Conservation (phyloP, 352 stramenopile species). For the Globisporangium echinulatum region DNA sequence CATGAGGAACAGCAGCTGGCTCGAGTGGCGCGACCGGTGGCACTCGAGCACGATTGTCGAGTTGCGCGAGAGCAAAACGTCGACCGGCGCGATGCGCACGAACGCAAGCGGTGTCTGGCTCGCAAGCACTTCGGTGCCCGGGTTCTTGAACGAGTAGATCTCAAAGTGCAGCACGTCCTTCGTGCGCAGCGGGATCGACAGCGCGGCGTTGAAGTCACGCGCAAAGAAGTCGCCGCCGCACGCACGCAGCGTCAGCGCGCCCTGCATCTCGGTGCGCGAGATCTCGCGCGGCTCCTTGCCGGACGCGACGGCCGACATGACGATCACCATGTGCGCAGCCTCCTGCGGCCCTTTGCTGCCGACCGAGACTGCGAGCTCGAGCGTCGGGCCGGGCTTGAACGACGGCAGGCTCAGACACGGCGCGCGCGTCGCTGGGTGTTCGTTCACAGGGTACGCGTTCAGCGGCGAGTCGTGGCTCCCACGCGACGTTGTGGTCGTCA, state of each 20-base stretch:
- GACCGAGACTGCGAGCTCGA: conserved; percentile 75
- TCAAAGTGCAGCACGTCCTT: conserved; percentile 77
- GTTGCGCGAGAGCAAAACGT: conserved; percentile 71
- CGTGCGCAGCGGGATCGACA: conserved; percentile 59
- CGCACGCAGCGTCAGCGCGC: conserved; percentile 52
- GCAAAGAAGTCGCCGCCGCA: conserved; percentile 73
- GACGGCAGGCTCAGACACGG: conserved; percentile 60
- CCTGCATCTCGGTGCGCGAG: conserved; percentile 71
- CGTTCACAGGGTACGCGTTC: conserved; percentile 12
- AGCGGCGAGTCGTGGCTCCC: conserved; percentile 9
- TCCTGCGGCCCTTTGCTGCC: conserved; percentile 65
- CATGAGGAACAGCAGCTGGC: conserved; percentile 66
- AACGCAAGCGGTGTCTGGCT: conserved; percentile 68
- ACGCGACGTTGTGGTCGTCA: conserved; percentile 20
- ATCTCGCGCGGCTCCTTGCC: conserved; percentile 51
- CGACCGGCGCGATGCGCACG: conserved; percentile 60
- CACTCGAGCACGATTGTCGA: conserved; percentile 71
- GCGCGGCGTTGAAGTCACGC: conserved; percentile 67
- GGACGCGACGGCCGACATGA: conserved; percentile 48
- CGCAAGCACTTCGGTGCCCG: conserved; percentile 43
- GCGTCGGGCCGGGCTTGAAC: conserved; percentile 51
- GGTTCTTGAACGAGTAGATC: conserved; percentile 59
- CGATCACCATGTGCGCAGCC: conserved; percentile 65
- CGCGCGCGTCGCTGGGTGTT: conserved; percentile 28
- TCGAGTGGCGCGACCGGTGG: conserved; percentile 33